Percentiles rank a stretch among this genome's conserved stretches.
Evolutionary conservation across 768 basidiomycete genomes (phyloP).

Genomic region (Kwoniella botswanensis): DNA sequence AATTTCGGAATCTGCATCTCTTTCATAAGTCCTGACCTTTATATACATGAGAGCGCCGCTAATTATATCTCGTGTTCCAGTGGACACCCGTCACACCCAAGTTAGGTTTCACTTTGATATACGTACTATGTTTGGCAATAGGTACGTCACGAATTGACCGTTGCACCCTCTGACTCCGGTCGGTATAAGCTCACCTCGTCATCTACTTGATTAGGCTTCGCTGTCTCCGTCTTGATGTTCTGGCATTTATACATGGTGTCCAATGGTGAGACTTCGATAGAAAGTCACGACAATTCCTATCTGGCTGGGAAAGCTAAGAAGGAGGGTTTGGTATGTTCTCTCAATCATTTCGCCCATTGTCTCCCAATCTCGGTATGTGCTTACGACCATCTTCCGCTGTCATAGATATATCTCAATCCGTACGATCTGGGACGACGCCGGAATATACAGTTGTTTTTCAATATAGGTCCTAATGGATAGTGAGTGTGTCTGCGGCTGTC

Average conservation of each 20-base stretch:
- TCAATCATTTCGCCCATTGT: neutral
- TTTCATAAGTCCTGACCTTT: too few species aligned
- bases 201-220: slow-evolving; percentile 33
- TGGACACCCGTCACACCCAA: slow-evolving; percentile 71
- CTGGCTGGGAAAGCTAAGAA: slow-evolving; percentile 73
- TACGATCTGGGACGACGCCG: slow-evolving; percentile 82
- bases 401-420: slow-evolving; percentile 80
- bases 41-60: too few species aligned
- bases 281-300: slow-evolving; percentile 81
- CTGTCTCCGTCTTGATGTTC: slow-evolving; percentile 48
- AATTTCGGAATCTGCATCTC: too few species aligned
- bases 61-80: slow-evolving; percentile 28
- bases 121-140: slow-evolving; percentile 75
- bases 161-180: too few species aligned
- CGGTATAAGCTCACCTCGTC: too few species aligned
- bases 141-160: slow-evolving; percentile 59
- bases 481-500: slow-evolving; percentile 61
- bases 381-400: too few species aligned
- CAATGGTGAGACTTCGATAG: slow-evolving; percentile 84
- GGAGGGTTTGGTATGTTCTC: slow-evolving; percentile 68
- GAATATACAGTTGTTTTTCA: slow-evolving; percentile 87
- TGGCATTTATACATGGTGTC: slow-evolving; percentile 67
- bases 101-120: slow-evolving; percentile 72
- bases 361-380: neutral
- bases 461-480: slow-evolving; percentile 79